Evolutionary conservation across 805 yeast species (phyloP).

Genomic region (Metschnikowia drakensbergensis): DNA sequence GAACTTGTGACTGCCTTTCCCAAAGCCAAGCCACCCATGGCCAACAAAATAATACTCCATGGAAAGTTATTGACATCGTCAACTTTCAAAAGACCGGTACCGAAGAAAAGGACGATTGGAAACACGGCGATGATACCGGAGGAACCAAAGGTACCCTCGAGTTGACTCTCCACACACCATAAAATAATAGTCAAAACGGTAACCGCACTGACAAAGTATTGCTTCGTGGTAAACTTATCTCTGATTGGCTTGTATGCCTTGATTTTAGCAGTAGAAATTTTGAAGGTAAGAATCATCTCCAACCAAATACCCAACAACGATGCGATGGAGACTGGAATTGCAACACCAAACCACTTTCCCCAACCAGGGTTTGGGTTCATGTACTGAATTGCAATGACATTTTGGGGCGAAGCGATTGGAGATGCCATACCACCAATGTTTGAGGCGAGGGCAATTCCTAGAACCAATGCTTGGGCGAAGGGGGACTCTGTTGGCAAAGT

Average conservation of each 20-base stretch:
- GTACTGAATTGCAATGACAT: slow-evolving; percentile 81
- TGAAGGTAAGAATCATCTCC: slow-evolving; percentile 62
- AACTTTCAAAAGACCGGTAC: slow-evolving; percentile 78
- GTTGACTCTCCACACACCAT: slow-evolving; percentile 85
- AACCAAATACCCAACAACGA: slow-evolving; percentile 70
- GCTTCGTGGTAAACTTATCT: slow-evolving; percentile 68
- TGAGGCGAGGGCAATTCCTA: slow-evolving; percentile 91
- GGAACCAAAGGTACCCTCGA: slow-evolving; percentile 78
- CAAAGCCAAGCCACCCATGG: slow-evolving; percentile 96
- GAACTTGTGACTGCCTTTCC: slow-evolving; percentile 95
- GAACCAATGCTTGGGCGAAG: slow-evolving; percentile 76
- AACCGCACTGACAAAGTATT: slow-evolving; percentile 69
- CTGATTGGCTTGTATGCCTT: slow-evolving; percentile 57
- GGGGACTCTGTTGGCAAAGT: slow-evolving; percentile 75
- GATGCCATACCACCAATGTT: slow-evolving; percentile 96
- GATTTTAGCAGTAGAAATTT: slow-evolving; percentile 47
- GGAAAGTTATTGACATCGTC: slow-evolving; percentile 94
- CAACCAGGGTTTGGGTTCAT: slow-evolving; percentile 79
- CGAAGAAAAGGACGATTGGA: slow-evolving; percentile 89
- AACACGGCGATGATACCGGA: slow-evolving; percentile 95
- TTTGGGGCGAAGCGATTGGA: slow-evolving; percentile 96
- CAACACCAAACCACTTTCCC: slow-evolving; percentile 90
- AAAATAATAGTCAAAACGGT: slow-evolving; percentile 69
- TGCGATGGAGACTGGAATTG: slow-evolving; percentile 72
- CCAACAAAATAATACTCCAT: slow-evolving; percentile 93